A percentile compares a stretch with the other conserved stretches of the same genome.
Conservation (phyloP, 1,139 yeast species). For the Pichia kudriavzevii region DNA sequence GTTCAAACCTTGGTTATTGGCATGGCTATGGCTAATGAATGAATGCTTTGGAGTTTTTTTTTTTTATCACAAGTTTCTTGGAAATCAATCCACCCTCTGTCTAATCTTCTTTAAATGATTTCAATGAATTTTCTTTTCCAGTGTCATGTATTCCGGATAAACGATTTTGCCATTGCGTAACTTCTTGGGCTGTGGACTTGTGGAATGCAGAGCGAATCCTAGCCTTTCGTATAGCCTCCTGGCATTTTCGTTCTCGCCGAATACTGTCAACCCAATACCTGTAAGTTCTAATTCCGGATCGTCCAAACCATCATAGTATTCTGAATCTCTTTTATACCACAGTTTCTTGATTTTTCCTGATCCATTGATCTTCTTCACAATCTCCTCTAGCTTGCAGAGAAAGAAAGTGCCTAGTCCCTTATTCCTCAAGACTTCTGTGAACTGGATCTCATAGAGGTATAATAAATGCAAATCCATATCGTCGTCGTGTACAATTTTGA, state of each 20-base stretch:
- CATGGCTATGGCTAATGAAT: not conserved
- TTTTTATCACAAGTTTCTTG: too few relatives aligned
- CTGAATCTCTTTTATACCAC: constrained; percentile 9
- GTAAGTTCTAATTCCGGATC: constrained; percentile 12
- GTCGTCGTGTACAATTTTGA: constrained; percentile 25
- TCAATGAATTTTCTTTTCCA: constrained; percentile 15
- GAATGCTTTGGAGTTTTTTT: too few relatives aligned
- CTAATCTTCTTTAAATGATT: too few relatives aligned
- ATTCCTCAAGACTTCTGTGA: constrained; percentile 29
- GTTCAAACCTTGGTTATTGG: constrained; percentile 85
- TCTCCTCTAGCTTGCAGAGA: constrained; percentile 30
- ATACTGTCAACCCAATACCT: constrained; percentile 44
- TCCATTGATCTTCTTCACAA: constrained; percentile 22
- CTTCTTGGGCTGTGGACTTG: constrained; percentile 27
- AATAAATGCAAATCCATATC: constrained; percentile 31
- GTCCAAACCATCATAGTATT: constrained; percentile 4
- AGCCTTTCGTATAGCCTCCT: constrained; percentile 34
- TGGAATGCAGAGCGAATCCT: constrained; percentile 6
- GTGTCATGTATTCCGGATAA: constrained; percentile 37
- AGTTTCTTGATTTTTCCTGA: constrained; percentile 7
- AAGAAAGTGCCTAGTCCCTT: constrained; percentile 30
- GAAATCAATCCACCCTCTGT: too few relatives aligned
- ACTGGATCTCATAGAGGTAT: constrained; percentile 44
- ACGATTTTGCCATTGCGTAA: constrained; percentile 34
- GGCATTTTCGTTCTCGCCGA: constrained; percentile 38